Evolutionary conservation across 257 asterid genomes (phyloP), one percentile per base, ranked within the genome.

Genomic region (Euphrasia confusa): DNA sequence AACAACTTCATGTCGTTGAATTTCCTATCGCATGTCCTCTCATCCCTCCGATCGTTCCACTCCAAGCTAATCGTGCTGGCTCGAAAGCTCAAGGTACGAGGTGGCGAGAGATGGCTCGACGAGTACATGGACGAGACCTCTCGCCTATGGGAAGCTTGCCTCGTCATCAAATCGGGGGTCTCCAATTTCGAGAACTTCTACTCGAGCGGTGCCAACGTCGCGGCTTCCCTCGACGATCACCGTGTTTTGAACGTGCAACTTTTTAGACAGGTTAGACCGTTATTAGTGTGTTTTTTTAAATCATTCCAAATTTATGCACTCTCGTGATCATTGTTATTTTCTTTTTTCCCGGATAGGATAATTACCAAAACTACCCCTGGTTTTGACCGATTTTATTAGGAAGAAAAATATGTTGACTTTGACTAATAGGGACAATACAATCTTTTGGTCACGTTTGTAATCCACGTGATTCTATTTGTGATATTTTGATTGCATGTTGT

Each of bases 121-220:
- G 94, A 83, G 55, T 87, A 82, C 72, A 87, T 87, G 94, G 95
- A 87, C 50, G 95, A 87, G 53, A 87, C 88, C 73, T 81, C 94
- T 17, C 68, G 90, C 42, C 88, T 87, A 45, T 87, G 96, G 96
- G 87, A 84, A 44, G 89, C 90, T 58, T 81, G 96, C 49, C 87
- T 69, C 28, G 75, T 79, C 14, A 67, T 87, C 40, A 87, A 87
- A 72, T 74, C 94, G 3, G 86, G 85, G 0, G 72, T 84, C 2
- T 78, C 90, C 12, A 44, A 75, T 67, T 67, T 84, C 77, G 96
- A 84, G 64, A 83, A 63, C 70, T 87, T 75, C 80, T 71, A 72
- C 49, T 82, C 85, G 0, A 65, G 79, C 2, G 84, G 72, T 40
- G 64, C 78, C 14, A 79, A 79, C 33, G 39, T 84, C 0, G 58